Evolutionary conservation across 1,284 basidiomycete species (phyloP), one percentile per base, ranked within the genome.

Genomic region (Tylopilus sp.): DNA sequence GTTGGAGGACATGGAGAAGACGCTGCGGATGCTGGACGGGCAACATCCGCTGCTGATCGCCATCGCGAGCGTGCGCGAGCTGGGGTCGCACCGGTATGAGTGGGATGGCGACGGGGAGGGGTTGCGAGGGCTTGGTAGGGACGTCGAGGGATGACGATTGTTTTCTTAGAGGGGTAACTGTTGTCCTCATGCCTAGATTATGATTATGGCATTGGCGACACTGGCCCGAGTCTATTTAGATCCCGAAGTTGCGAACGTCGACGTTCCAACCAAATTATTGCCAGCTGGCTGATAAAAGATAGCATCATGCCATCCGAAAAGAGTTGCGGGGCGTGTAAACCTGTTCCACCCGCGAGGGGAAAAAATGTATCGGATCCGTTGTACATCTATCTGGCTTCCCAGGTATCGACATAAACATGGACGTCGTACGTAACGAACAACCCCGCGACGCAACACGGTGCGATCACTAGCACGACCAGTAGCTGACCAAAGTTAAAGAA

Each of bases 1-100:
- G 63, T 63, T 89, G 34, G 85, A 89, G 66, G 87, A 89, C 62
- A 85, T 90, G 79, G 74, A 69, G 31, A 81, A 78, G 72, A 71
- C 82, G 64, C 59, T 88, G 43, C 57, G 62, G 44, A 57, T 73
- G 55, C 70, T 88, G 49, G 82, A 87, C 57, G 55, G 66, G 15
- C 74, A 73, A 39, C 83, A 88, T 64, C 73, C 77, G 33, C 58
- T 90, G 53, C 61, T 88, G 45, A 74, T 89, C 40, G 85, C 85
- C 0, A 73, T 89, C 3, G 74, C 79, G 47, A 81, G 85, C 61
- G 83, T 90, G 38, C 76, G 78, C 57, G 84, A 86, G 46, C 66
- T 89, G 41, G 83, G 83, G 8, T 66, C 18, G 28, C 57, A 40
- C 26, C 45, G 81, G 42, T 75, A 74, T 61, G 64, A 71, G 44